phyloP scores from a whole-genome alignment of 108 stramenopile genomes.

The Fragilariopsis cylindrus region DNA sequence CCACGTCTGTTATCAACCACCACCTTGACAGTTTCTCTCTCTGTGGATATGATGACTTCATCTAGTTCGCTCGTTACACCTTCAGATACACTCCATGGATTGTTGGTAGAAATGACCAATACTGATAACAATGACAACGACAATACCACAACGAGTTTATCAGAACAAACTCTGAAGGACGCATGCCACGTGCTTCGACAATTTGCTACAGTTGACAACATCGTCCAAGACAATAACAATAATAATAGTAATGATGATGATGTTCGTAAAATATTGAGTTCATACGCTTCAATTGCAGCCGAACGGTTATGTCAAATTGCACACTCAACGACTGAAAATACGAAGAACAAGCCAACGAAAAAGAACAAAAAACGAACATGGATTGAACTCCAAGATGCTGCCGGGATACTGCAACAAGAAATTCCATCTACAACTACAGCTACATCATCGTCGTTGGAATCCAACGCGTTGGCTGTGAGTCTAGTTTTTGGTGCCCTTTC shows the following conservation, averaged over 20 bases:
- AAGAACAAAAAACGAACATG: conserved; percentile 33
- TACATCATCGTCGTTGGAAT: not conserved
- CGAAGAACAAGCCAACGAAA: conserved; percentile 2
- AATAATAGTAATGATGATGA: not conserved
- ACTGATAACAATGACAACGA: not conserved
- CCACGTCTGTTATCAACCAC: not conserved
- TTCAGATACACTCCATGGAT: not conserved
- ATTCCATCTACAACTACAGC: not conserved
- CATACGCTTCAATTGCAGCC: conserved; percentile 11
- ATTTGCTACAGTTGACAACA: not conserved
- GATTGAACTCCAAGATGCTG: conserved; percentile 24
- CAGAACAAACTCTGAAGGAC: not conserved
- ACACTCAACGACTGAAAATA: not conserved
- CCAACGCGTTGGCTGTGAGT: conserved; percentile 27
- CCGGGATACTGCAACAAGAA: conserved; percentile 6
- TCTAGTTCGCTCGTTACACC: not conserved
- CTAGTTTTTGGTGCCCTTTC: conserved; percentile 35
- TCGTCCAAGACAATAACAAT: not conserved
- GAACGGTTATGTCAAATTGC: conserved; percentile 21
- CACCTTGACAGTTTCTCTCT: no score
- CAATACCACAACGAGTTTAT: not conserved
- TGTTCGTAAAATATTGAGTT: not conserved
- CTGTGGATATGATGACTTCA: no score
- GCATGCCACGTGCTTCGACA: not conserved
- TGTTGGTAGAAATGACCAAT: not conserved